phyloP scores from a whole-genome alignment of 2,329 filamentous ascomycete genomes.

The Beauveria sp. region DNA sequence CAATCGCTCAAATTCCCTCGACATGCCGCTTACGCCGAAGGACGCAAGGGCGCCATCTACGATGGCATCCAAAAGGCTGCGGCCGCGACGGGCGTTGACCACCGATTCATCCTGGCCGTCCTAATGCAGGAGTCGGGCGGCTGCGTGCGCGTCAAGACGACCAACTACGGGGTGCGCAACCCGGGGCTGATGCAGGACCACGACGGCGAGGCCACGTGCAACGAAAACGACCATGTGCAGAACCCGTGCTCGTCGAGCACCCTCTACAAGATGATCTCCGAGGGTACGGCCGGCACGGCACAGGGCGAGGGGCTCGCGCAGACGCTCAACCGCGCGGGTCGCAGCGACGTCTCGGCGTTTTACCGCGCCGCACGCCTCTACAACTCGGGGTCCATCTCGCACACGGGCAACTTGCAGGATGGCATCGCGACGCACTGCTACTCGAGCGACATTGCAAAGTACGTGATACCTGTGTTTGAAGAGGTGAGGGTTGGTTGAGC shows the following conservation, averaged over 20 bases:
- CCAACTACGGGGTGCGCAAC: constrained; percentile 32
- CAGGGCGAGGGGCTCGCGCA: constrained; percentile 35
- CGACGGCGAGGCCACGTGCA: constrained; percentile 29
- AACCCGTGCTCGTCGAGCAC: constrained; percentile 20
- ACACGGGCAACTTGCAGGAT: constrained; percentile 27
- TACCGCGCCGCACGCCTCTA: constrained; percentile 41
- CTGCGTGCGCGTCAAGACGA: constrained; percentile 34
- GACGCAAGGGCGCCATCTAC: constrained; percentile 18
- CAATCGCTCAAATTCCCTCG: neutral
- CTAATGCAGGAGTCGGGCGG: constrained; percentile 37
- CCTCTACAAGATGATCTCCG: constrained; percentile 26
- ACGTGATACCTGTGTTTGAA: neutral
- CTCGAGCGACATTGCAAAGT: constrained; percentile 37
- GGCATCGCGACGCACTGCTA: constrained; percentile 43
- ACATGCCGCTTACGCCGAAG: no score
- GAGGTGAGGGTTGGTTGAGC: neutral
- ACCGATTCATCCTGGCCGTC: constrained; percentile 35
- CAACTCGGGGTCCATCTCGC: constrained; percentile 37
- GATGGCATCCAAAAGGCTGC: constrained; percentile 26
- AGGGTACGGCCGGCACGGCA: constrained; percentile 34
- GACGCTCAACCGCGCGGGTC: constrained; percentile 23
- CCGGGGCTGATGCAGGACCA: constrained; percentile 35
- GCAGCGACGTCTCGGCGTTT: constrained; percentile 28
- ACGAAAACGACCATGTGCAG: constrained; percentile 16
- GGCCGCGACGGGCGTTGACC: constrained; percentile 23